These are phyloP conservation scores for Actinomortierella ambigua DNA, from an alignment of 371 early-diverging fungal species.

Conservation along the genomic window DNA sequence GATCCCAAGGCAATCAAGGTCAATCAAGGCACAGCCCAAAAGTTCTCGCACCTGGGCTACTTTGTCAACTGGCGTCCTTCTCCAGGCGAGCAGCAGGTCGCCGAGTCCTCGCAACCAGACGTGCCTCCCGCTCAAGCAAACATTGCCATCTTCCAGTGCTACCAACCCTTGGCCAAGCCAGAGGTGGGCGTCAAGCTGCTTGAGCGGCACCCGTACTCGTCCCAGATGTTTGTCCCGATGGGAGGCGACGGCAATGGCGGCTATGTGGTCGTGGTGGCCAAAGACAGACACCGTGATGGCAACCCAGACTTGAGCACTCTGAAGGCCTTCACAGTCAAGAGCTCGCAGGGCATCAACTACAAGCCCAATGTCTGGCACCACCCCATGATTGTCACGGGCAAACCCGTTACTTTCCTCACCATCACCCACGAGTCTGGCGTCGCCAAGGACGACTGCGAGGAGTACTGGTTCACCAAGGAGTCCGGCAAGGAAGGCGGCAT, in stretches of 20 bases:
- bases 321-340: slow-evolving; percentile 74
- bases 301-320: slow-evolving; percentile 77
- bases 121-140: slow-evolving; percentile 51
- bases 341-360: slow-evolving; percentile 85
- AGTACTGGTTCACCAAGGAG: slow-evolving; percentile 45
- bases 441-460: slow-evolving; percentile 72
- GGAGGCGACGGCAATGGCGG: slow-evolving; percentile 55
- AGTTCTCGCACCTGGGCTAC: slow-evolving; percentile 65
- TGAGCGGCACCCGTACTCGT: slow-evolving; percentile 86
- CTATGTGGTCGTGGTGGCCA: slow-evolving; percentile 82
- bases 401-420: slow-evolving; percentile 64
- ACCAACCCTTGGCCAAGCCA: slow-evolving; percentile 54
- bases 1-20: slow-evolving; percentile 55
- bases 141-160: slow-evolving; percentile 75
- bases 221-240: slow-evolving; percentile 91
- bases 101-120: slow-evolving; percentile 5
- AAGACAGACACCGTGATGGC: slow-evolving; percentile 67
- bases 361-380: slow-evolving; percentile 87
- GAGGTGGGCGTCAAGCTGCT: slow-evolving; percentile 69
- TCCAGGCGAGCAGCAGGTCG: slow-evolving; percentile 29
- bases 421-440: slow-evolving; percentile 76
- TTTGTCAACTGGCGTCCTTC: slow-evolving; percentile 56
- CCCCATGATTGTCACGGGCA: slow-evolving; percentile 73
- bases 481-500: slow-evolving; percentile 27
- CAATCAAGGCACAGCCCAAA: slow-evolving; percentile 80